Conservation (phyloP, 352 stramenopile genomes). For the Thalassiosira livingstoniorum region DNA sequence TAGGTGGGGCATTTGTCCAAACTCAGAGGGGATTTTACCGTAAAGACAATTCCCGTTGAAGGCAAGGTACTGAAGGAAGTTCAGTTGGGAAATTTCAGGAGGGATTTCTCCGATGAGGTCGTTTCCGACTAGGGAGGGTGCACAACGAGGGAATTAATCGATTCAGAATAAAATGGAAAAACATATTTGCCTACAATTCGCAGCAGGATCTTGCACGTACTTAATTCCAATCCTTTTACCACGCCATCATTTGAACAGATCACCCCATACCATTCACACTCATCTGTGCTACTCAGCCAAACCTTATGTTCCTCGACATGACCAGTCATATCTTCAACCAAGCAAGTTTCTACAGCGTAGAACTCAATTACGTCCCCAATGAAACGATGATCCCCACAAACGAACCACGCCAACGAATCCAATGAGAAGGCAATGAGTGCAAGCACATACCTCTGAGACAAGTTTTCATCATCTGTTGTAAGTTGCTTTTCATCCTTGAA, state of each 20-base stretch:
- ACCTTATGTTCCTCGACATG: conserved; percentile 38
- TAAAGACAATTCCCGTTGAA: conserved; percentile 61
- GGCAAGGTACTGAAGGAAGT: conserved; percentile 65
- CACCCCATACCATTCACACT: conserved; percentile 73
- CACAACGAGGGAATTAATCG: neutral
- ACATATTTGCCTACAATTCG: too few species aligned
- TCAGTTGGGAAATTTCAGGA: conserved; percentile 60
- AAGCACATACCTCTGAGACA: conserved; percentile 75
- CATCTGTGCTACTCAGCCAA: conserved; percentile 66
- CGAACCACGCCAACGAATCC: conserved; percentile 61
- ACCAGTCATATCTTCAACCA: too few species aligned
- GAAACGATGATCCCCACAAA: conserved; percentile 30
- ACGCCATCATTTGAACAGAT: conserved; percentile 56
- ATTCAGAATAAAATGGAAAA: neutral
- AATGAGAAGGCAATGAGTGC: conserved; percentile 68
- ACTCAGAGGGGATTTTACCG: conserved; percentile 58
- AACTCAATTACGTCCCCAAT: too few species aligned
- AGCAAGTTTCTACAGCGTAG: too few species aligned
- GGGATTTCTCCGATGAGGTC: conserved; percentile 65
- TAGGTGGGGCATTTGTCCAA: conserved; percentile 59
- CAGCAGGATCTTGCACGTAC: conserved; percentile 66
- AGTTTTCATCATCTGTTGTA: conserved; percentile 47
- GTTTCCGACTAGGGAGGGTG: conserved; percentile 58
- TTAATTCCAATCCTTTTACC: conserved; percentile 60
- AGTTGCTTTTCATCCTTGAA: conserved; percentile 68